Base-by-base conservation (phyloP, 495 filamentous ascomycete species). In the Penicillium antarcticum region DNA sequence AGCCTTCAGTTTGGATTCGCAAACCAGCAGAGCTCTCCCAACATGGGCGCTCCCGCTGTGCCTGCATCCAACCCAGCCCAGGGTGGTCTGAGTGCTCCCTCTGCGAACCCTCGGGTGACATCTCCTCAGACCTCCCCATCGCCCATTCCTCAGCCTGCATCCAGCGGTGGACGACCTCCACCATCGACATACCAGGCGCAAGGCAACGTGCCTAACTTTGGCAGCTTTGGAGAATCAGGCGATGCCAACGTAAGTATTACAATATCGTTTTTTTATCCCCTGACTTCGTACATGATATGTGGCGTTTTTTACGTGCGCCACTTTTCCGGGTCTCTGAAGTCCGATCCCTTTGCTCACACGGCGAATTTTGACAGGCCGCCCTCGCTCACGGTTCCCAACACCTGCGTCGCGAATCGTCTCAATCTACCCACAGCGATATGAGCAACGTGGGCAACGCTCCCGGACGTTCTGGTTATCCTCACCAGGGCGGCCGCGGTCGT, bases 71-170 rank as follows among this genome's bases (percentile, higher is more conserved):
- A 75, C 43, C 73, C 69, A 68, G 60, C 69, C 40, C 74, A 73
- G 56, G 34, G 65, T 42, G 66, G 70, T 38, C 80, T 91, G 17
- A 80, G 87, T 56, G 80, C 87, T 48, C 84, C 86, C 34, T 73
- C 76, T 59, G 74, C 67, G 26, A 85, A 87, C 63, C 84, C 80
- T 29, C 79, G 86, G 54, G 74, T 88, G 24, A 80, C 81, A 19
- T 88, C 86, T 36, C 88, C 88, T 5, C 82, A 84, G 50, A 80
- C 81, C 23, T 96, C 92, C 12, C 92, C 92, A 3, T 89, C 87
- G 17, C 92, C 92, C 5, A 97, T 97, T 45, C 91, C 91, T 16
- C 87, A 89, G 67, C 88, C 87, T 41, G 81, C 87, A 33, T 86
- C 87, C 33, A 95, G 90, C 68, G 91, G 91, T 61, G 90, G 90